Evolutionary conservation across 768 basidiomycete species (phyloP).

Genomic region (Tremella mesenterica): DNA sequence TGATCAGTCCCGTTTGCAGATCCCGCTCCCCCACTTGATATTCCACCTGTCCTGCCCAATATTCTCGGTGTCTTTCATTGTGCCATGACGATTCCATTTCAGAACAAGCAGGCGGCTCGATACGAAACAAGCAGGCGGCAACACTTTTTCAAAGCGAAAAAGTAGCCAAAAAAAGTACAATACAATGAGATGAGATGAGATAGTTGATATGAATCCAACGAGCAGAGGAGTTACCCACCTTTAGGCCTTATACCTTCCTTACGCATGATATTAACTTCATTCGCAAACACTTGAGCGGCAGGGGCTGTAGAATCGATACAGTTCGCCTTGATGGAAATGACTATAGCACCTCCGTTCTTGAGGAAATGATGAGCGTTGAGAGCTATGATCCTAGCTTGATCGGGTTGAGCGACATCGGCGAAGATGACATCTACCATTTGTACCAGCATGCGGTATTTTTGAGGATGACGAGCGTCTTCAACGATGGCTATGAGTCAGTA

Average conservation of each 20-base stretch:
- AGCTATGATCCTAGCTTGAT: slow-evolving; percentile 93
- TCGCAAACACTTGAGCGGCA: slow-evolving; percentile 78
- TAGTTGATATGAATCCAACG: not conserved
- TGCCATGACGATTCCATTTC: not conserved
- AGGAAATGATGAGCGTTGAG: slow-evolving; percentile 93
- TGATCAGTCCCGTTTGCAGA: not conserved
- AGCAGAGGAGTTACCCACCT: slow-evolving; percentile 40
- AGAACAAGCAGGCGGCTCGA: not conserved
- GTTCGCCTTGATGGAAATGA: slow-evolving; percentile 98
- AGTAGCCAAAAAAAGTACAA: too few relatives aligned
- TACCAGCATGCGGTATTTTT: slow-evolving; percentile 94
- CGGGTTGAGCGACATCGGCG: slow-evolving; percentile 95
- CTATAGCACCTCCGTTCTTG: slow-evolving; percentile 80
- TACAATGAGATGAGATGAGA: not conserved
- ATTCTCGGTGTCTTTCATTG: not conserved
- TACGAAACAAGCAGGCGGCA: too few relatives aligned
- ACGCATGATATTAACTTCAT: slow-evolving; percentile 73
- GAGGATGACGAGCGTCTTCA: slow-evolving; percentile 92
- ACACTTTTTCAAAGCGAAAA: too few relatives aligned
- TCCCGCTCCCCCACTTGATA: too few relatives aligned
- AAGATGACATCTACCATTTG: slow-evolving; percentile 95
- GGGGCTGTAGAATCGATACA: slow-evolving; percentile 96
- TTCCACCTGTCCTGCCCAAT: not conserved
- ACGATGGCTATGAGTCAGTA: slow-evolving; percentile 56
- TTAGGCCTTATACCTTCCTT: slow-evolving; percentile 77